phyloP scores from a whole-genome alignment of 495 filamentous ascomycete species.

The Xylaria intraflava region DNA sequence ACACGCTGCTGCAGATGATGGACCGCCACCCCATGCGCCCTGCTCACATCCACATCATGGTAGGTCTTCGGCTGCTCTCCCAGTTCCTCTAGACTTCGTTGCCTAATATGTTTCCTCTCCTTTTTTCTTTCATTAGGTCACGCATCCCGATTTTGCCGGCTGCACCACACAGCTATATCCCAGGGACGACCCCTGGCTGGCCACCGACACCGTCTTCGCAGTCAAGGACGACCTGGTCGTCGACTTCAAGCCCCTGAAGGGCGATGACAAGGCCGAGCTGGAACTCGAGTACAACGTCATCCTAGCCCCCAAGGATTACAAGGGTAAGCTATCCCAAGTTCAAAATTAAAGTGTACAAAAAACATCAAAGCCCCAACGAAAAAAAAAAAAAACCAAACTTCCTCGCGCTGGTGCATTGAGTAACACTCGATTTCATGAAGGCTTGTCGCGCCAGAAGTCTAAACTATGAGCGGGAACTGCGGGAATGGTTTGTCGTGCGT shows the following conservation, averaged over 20 bases:
- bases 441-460: not conserved
- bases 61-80: slow-evolving; percentile 29
- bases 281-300: slow-evolving; percentile 64
- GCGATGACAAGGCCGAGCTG: slow-evolving; percentile 57
- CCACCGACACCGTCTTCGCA: slow-evolving; percentile 70
- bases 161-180: slow-evolving; percentile 77
- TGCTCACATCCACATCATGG: slow-evolving; percentile 80
- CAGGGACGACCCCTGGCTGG: slow-evolving; percentile 58
- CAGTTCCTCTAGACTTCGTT: not conserved
- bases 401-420: not conserved
- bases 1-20: slow-evolving; percentile 60
- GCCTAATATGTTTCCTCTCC: not conserved
- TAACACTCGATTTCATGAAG: slow-evolving; percentile 5
- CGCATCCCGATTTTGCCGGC: slow-evolving; percentile 50
- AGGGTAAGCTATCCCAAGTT: slow-evolving; percentile 31
- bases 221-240: slow-evolving; percentile 73
- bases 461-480: not conserved
- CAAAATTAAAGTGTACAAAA: no score
- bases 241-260: slow-evolving; percentile 59
- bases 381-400: not conserved
- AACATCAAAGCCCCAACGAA: not conserved
- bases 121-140: slow-evolving; percentile 33
- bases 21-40: slow-evolving; percentile 80
- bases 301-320: slow-evolving; percentile 46
- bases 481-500: not conserved